These are phyloP conservation scores for Eucalyptus brandiana DNA, from an alignment of 345 rosid genomes.

Conservation along the genomic window DNA sequence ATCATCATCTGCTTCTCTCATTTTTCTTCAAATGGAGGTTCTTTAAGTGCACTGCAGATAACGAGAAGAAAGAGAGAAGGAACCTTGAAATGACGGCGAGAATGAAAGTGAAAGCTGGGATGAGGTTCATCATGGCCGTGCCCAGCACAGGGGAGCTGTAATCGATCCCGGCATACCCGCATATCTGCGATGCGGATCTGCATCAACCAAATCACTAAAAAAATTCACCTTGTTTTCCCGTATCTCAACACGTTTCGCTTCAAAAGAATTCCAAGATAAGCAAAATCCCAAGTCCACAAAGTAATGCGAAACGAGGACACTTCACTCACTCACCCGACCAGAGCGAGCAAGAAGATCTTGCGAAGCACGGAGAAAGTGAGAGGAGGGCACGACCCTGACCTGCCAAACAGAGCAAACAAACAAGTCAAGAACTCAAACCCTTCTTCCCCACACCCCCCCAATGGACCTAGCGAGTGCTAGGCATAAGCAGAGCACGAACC, in stretches of 20 bases:
- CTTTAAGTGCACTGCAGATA: neutral
- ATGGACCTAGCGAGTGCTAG: neutral
- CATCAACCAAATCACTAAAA: neutral
- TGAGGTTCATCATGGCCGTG: constrained; percentile 7
- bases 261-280: neutral
- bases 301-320: neutral
- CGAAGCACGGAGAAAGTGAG: constrained; percentile 7
- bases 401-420: neutral
- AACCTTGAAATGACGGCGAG: constrained; percentile 8
- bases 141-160: constrained; percentile 8
- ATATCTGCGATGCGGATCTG: neutral
- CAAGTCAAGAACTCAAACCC: neutral
- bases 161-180: neutral
- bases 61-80: neutral
- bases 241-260: neutral
- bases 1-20: neutral
- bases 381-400: constrained; percentile 1
- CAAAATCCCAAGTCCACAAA: neutral
- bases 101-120: constrained; percentile 8
- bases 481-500: neutral
- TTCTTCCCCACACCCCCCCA: neutral
- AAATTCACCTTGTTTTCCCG: neutral
- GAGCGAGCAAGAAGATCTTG: constrained; percentile 12
- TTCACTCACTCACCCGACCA: neutral
- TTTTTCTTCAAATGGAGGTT: neutral